Conservation (phyloP, 768 basidiomycete species). For the Calvatia gigantea region DNA sequence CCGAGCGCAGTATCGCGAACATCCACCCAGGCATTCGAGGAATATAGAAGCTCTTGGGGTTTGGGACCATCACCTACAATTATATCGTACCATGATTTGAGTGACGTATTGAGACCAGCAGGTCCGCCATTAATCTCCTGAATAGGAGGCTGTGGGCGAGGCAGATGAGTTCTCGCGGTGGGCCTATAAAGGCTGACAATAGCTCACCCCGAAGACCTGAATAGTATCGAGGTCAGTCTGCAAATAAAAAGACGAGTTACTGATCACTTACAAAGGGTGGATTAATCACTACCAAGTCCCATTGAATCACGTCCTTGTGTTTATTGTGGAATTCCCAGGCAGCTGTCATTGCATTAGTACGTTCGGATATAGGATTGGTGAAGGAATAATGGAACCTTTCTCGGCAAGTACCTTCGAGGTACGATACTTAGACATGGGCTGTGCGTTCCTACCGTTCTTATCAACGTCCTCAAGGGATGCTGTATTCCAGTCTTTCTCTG, state of each 20-base stretch:
- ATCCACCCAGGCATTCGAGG: constrained; percentile 37
- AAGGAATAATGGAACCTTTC: constrained; percentile 29
- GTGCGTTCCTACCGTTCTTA: constrained; percentile 44
- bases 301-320: constrained; percentile 38
- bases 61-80: constrained; percentile 20
- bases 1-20: constrained; percentile 57
- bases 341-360: constrained; percentile 22
- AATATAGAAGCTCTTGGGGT: constrained; percentile 17
- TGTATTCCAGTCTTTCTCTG: constrained; percentile 62
- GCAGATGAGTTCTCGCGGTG: not conserved
- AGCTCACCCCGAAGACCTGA: constrained; percentile 30
- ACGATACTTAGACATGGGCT: constrained; percentile 42
- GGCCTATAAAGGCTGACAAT: not conserved
- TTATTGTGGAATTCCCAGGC: constrained; percentile 40
- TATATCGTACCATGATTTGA: constrained; percentile 24
- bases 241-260: not conserved
- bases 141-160: constrained; percentile 33
- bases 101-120: constrained; percentile 36
- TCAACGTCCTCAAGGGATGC: constrained; percentile 39
- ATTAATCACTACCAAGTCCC: constrained; percentile 52
- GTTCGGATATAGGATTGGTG: not conserved
- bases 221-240: not conserved
- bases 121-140: constrained; percentile 32
- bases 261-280: constrained; percentile 44
- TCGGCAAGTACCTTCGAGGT: constrained; percentile 69